Evolutionary conservation across 345 rosid genomes (phyloP), one percentile per base, ranked within the genome.

Genomic region (Corchorus capsularis): DNA sequence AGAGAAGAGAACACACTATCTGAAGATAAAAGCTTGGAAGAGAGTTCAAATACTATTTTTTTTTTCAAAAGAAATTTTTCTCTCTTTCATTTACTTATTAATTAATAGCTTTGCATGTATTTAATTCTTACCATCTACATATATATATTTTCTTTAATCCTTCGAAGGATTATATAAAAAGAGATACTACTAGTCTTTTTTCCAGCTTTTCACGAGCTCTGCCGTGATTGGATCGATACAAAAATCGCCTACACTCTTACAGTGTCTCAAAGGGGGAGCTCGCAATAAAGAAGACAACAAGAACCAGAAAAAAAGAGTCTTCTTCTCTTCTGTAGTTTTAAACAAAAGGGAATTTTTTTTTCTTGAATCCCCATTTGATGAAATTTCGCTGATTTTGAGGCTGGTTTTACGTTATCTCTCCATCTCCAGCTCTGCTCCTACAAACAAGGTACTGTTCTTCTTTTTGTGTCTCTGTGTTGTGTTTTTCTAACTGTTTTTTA

Each of bases 151-250:
- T 49, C n/a, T 41, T 6, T 8, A 6, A 5, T 13, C 5, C 13
- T 32, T 66, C 11, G 37, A 71, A 39, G 39, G 64, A 56, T 71
- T 56, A 37, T 61, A 19, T 59, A 20, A 17, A 39, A 45, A 75
- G 11, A 54, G 53, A 15, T 8, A 27, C 27, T 27, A 27, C 27
- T 1, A 66, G 1, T 9, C 8, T 27, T 39, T 66, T 50, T 67
- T 75, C 78, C 43, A 64, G 71, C 39, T 69, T 55, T 76, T 85
- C 86, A 81, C 84, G 86, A 75, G 84, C 65, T 62, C 7, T 82
- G 85, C 81, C 71, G 73, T 84, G 91, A 81, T 86, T 87, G 89
- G 89, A 86, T 89, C 90, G 82, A 75, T 79, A 80, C 87, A 81
- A 77, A 81, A 77, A 80, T 69, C 70, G 61, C 81, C 77, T 73